phyloP scores from a whole-genome alignment of 768 basidiomycete species.

The Clitopilus hobsonii region DNA sequence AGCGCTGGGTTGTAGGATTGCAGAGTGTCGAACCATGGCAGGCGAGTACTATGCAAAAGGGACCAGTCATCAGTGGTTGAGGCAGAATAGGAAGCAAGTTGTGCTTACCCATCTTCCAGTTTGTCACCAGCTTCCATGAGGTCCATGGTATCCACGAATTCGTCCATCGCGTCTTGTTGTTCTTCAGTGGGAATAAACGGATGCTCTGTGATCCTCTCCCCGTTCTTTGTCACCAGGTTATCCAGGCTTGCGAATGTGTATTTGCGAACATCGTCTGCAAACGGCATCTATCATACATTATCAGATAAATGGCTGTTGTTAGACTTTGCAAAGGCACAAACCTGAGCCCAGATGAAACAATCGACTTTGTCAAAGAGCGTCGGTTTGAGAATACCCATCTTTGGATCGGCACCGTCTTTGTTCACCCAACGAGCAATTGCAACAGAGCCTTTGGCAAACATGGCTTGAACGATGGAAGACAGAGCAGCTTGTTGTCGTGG shows the following conservation, averaged over 20 bases:
- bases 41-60: conserved; percentile 35
- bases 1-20: conserved; percentile 86
- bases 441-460: conserved; percentile 59
- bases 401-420: conserved; percentile 70
- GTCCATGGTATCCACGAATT: conserved; percentile 87
- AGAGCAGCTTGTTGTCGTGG: conserved; percentile 77
- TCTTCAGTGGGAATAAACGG: conserved; percentile 77
- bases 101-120: conserved; percentile 68
- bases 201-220: conserved; percentile 70
- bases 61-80: neutral
- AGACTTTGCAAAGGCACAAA: conserved; percentile 22
- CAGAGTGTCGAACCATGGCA: conserved; percentile 73
- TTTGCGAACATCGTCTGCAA: conserved; percentile 89
- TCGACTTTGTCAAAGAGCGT: conserved; percentile 62
- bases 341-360: conserved; percentile 81
- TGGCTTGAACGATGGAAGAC: conserved; percentile 82
- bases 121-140: conserved; percentile 72
- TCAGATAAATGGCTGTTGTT: neutral
- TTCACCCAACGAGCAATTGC: conserved; percentile 85
- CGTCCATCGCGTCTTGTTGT: conserved; percentile 79
- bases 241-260: conserved; percentile 84
- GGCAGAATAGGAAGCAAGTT: neutral
- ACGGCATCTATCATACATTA: conserved; percentile 68
- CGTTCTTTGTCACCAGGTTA: conserved; percentile 67
- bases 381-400: conserved; percentile 78